Conservation (phyloP, 164 flowering plant species). For the Santalum album region DNA sequence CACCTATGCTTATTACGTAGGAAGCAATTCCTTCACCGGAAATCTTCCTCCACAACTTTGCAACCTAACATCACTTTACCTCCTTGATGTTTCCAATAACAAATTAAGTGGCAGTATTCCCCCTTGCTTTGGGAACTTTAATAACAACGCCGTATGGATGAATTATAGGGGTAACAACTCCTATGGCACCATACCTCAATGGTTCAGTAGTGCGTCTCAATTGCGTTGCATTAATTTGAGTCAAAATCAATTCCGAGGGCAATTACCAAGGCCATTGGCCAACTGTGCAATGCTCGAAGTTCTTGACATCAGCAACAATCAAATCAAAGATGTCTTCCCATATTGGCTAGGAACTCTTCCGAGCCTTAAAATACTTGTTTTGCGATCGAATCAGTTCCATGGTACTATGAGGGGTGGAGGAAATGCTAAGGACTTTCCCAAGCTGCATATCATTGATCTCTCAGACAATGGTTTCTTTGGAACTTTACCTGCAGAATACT, state of each 20-base stretch:
- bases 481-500: conserved; percentile 1
- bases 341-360: conserved; percentile 12
- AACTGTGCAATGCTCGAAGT: conserved; percentile 8
- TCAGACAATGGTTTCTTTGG: not conserved
- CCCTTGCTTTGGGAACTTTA: too few relatives aligned
- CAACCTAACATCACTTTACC: not conserved
- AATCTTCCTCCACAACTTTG: not conserved
- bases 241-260: conserved; percentile 10
- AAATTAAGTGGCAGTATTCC: conserved; percentile 9
- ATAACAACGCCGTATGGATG: too few relatives aligned
- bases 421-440: not conserved
- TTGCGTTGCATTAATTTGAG: conserved; percentile 1
- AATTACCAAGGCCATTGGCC: conserved; percentile 9
- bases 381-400: conserved; percentile 9
- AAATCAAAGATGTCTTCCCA: conserved; percentile 12
- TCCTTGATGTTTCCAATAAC: not conserved
- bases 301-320: conserved; percentile 12
- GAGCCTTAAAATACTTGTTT: conserved; percentile 5
- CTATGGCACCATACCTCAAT: too few relatives aligned
- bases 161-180: too few relatives aligned
- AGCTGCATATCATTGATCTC: too few relatives aligned
- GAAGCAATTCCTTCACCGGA: not conserved
- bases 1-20: not conserved
- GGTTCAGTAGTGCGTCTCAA: not conserved
- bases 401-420: conserved; percentile 2